Evolutionary conservation across 192 early-diverging fungal genomes (phyloP), one percentile per base, ranked within the genome.

Genomic region (Geranomyces variabilis): DNA sequence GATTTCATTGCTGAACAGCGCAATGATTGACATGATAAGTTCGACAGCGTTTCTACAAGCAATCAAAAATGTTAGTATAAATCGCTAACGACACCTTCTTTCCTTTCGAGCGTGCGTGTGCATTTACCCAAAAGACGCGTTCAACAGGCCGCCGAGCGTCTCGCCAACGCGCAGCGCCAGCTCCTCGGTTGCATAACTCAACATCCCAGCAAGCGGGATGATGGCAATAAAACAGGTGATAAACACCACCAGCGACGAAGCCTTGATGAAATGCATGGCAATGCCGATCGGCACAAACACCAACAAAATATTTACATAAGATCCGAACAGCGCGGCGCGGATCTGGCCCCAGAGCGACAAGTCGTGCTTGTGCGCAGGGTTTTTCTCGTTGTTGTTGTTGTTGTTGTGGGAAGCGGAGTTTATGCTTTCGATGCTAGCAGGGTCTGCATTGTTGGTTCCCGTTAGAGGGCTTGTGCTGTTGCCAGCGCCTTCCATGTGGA

Each of bases 181-280:
- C 60, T 98, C 92, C 65, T 98, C 96, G 4, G 93, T 98, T 1
- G 88, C 86, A 77, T 92, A 91, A n/a, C 90, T 92, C 36, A 98
- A 85, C 63, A 97, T 80, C 78, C 91, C 89, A 10, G 94, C 95
- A 30, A 96, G 82, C 13, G 93, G 93, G 33, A 98, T 83, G 72
- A 96, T 93, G 36, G 93, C 93, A 47, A 93, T 67, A 53, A 95
- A 94, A 77, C 96, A 96, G 55, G 94, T 72, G 47, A 90, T 58
- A 80, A 97, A 97, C n/a, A 86, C 75, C 14, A 81, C 70, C 10
- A 86, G 80, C 17, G 89, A 85, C 19, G 80, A 66, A 91, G 90
- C 94, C 19, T 75, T 46, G 10, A 91, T 57, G 36, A 80, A 78
- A 57, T 83, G 70, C 30, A 90, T 81, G 15, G 86, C 34, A 61